Evolutionary conservation across 2,329 filamentous ascomycete species (phyloP).

Genomic region (Tolypocladium endophyticum): DNA sequence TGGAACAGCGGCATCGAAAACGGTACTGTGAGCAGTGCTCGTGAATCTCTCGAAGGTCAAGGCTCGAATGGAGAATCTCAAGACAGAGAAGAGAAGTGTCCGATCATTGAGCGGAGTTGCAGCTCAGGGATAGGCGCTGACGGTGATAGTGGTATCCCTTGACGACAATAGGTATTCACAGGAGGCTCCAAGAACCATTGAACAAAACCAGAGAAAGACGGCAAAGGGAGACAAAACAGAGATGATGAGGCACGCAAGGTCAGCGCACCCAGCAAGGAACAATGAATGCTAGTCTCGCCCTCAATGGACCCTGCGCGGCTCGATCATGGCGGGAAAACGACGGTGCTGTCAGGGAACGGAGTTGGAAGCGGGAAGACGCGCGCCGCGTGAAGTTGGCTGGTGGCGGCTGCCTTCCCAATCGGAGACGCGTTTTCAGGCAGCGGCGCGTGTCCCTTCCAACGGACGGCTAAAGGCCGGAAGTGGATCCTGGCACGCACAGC

Average conservation of each 20-base stretch:
- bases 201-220: background rate
- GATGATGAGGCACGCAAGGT: background rate
- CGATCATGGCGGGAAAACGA: background rate
- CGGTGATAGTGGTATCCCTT: background rate
- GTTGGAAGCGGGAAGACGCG: slow-evolving; percentile 10
- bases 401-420: background rate
- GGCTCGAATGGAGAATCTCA: background rate
- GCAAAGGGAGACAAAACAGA: background rate
- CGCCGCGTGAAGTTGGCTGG: slow-evolving; percentile 9
- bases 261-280: background rate
- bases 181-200: background rate
- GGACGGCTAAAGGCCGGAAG: background rate
- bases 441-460: background rate
- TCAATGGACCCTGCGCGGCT: background rate
- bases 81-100: too few species aligned
- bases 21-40: background rate
- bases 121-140: background rate
- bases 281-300: slow-evolving; percentile 1
- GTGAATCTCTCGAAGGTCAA: too few species aligned
- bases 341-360: background rate
- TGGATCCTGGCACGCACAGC: background rate
- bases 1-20: slow-evolving; percentile 34
- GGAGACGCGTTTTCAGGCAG: slow-evolving; percentile 1
- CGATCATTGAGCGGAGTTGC: background rate
- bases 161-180: background rate